Evolutionary conservation across 208 protist genomes (phyloP).

Genomic region (Acanthamoeba healyi): DNA sequence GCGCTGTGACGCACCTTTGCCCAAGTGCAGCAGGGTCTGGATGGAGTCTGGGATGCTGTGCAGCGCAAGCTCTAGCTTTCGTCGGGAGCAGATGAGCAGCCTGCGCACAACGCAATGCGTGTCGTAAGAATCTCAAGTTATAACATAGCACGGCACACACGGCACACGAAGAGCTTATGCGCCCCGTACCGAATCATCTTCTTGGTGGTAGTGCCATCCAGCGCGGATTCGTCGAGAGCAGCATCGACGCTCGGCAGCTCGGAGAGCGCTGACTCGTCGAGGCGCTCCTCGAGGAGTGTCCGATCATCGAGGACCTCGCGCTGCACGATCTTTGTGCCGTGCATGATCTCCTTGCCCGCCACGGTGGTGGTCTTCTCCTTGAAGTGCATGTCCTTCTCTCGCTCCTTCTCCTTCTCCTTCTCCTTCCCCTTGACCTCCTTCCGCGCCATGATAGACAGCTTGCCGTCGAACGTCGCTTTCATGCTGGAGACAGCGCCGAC

Average conservation of each 20-base stretch:
- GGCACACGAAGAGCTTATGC: too few relatives aligned
- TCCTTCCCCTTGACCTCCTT: slow-evolving; percentile 4
- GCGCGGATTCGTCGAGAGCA: background rate
- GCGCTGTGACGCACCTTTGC: slow-evolving; percentile 1
- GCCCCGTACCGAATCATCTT: slow-evolving; percentile 9
- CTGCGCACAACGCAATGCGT: too few relatives aligned
- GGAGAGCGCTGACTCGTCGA: background rate
- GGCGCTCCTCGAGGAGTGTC: background rate
- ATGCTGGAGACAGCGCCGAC: background rate
- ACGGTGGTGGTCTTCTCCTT: background rate
- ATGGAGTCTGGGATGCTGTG: slow-evolving; percentile 46
- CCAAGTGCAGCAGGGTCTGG: slow-evolving; percentile 48
- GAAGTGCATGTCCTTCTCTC: background rate
- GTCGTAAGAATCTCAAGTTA: too few relatives aligned
- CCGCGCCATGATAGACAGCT: background rate
- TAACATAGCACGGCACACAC: too few relatives aligned
- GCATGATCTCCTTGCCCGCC: background rate
- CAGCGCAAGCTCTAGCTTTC: slow-evolving; percentile 28
- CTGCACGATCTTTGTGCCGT: background rate
- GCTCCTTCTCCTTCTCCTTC: background rate
- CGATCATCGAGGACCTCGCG: background rate
- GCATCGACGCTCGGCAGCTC: background rate
- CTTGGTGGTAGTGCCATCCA: slow-evolving; percentile 32
- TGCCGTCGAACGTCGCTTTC: background rate
- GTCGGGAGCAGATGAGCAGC: background rate